Conservation (phyloP, 2,329 filamentous ascomycete genomes). For the Huntiella moniliformis region DNA sequence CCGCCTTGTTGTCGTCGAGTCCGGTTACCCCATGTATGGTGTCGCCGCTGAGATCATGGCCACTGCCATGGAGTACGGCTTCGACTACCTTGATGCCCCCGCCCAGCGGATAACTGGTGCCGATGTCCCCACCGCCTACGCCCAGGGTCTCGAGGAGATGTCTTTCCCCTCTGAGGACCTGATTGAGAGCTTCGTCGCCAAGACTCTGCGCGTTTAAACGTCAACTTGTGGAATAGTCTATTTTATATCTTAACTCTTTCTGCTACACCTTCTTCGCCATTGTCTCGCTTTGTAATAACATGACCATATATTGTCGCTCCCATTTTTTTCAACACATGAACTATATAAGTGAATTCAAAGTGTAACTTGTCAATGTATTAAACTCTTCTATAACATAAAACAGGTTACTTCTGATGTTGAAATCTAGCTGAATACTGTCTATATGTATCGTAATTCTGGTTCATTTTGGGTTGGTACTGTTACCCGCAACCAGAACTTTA, state of each 20-base stretch:
- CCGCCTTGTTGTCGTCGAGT: conserved; percentile 79
- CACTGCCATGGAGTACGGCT: conserved; percentile 89
- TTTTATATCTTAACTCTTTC: neutral
- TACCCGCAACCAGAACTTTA: too few relatives aligned
- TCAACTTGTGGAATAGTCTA: neutral
- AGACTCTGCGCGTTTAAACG: conserved; percentile 60
- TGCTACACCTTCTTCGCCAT: neutral
- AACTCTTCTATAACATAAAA: too few relatives aligned
- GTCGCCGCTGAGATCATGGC: conserved; percentile 86
- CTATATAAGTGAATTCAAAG: too few relatives aligned
- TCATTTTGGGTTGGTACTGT: too few relatives aligned
- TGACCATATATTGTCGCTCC: too few relatives aligned
- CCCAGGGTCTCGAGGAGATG: conserved; percentile 83
- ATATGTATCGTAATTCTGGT: too few relatives aligned
- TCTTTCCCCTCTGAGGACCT: conserved; percentile 77
- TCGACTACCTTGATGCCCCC: conserved; percentile 91
- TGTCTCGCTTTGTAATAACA: too few relatives aligned
- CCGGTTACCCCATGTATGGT: conserved; percentile 88
- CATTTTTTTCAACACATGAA: too few relatives aligned
- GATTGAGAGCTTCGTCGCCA: conserved; percentile 75
- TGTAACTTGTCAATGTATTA: too few relatives aligned
- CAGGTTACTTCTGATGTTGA: too few relatives aligned
- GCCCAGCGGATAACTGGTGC: conserved; percentile 89
- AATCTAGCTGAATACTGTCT: too few relatives aligned
- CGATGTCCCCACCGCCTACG: conserved; percentile 93